phyloP scores from a whole-genome alignment of 441 rosid species.

The Kokia cookei region DNA sequence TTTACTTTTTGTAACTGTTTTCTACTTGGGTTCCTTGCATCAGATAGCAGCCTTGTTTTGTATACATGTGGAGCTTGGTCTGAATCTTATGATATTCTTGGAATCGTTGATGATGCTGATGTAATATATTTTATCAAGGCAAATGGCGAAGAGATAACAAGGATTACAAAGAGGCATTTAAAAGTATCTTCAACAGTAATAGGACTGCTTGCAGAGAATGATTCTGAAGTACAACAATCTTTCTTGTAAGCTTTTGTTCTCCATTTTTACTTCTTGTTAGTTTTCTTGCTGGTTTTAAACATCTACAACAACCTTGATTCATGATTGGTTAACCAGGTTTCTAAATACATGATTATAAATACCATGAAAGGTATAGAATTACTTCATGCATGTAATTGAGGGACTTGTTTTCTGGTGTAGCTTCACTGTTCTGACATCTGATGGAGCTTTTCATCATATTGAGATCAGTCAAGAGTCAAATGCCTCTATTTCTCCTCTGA shows the following conservation, averaged over 20 bases:
- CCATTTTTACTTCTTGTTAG: neutral
- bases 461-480: constrained; percentile 67
- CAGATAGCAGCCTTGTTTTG: constrained; percentile 49
- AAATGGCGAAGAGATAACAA: constrained; percentile 80
- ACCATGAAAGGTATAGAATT: constrained; percentile 9
- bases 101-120: constrained; percentile 61
- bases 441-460: constrained; percentile 63
- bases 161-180: constrained; percentile 51
- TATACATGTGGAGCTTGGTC: constrained; percentile 84
- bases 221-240: constrained; percentile 37
- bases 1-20: constrained; percentile 9
- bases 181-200: constrained; percentile 57
- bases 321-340: constrained; percentile 1
- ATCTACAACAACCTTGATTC: neutral
- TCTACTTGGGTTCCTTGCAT: constrained; percentile 26
- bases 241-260: constrained; percentile 52
- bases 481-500: constrained; percentile 44
- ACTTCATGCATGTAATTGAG: constrained; percentile 13
- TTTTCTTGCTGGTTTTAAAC: neutral
- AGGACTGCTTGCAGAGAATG: constrained; percentile 55
- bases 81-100: constrained; percentile 77
- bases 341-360: constrained; percentile 2
- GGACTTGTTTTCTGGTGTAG: constrained; percentile 54
- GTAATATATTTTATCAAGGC: constrained; percentile 72
- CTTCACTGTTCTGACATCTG: constrained; percentile 58